Conservation (phyloP, 768 basidiomycete species). For the Mycena amicta region DNA sequence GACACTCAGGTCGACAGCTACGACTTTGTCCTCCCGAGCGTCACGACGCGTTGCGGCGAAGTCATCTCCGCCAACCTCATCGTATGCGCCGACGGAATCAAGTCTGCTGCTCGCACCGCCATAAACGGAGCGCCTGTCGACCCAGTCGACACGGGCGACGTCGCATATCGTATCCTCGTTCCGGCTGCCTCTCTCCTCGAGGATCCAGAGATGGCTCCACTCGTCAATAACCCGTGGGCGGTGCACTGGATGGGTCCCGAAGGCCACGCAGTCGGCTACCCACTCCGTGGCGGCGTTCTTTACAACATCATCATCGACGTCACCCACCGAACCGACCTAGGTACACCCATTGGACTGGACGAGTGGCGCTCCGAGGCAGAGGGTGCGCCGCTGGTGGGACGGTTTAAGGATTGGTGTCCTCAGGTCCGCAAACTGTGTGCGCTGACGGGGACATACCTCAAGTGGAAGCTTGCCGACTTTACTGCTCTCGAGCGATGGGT, state of each 20-base stretch:
- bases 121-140: conserved; percentile 21
- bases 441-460: conserved; percentile 24
- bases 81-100: conserved; percentile 41
- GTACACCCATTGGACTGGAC: conserved; percentile 13
- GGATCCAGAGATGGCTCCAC: conserved; percentile 19
- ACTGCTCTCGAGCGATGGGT: conserved; percentile 30
- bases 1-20: conserved; percentile 28
- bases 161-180: conserved; percentile 30
- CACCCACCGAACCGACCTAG: conserved; percentile 17
- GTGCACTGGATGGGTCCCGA: conserved; percentile 28
- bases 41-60: conserved; percentile 38
- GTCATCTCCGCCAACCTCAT: conserved; percentile 37
- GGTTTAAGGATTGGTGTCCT: conserved; percentile 18
- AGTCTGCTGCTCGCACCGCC: conserved; percentile 22
- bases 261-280: conserved; percentile 25
- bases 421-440: conserved; percentile 20
- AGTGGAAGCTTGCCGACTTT: conserved; percentile 34
- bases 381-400: conserved; percentile 7
- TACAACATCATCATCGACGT: conserved; percentile 25
- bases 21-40: conserved; percentile 29
- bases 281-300: conserved; percentile 13
- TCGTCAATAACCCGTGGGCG: conserved; percentile 21
- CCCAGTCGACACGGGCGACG: conserved; percentile 32
- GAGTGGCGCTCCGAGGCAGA: conserved; percentile 22
- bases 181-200: conserved; percentile 21